These are phyloP conservation scores for Excoecaria agallocha DNA, from an alignment of 345 rosid species.

Conservation along the genomic window DNA sequence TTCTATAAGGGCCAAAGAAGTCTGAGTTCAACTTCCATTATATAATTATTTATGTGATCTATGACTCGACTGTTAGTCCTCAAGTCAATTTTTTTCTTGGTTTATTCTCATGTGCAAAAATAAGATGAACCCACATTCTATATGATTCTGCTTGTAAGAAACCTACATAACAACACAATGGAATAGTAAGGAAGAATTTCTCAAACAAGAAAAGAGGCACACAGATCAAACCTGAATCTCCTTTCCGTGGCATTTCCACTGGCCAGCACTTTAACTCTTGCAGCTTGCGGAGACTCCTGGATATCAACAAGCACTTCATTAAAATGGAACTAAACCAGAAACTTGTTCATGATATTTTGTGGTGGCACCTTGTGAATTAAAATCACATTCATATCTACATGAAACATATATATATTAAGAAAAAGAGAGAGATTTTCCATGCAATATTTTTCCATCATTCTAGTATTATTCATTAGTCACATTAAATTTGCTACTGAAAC, in stretches of 20 bases:
- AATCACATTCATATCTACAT: too few relatives aligned
- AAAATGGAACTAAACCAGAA: background rate
- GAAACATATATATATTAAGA: too few relatives aligned
- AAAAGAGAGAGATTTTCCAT: background rate
- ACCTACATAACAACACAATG: background rate
- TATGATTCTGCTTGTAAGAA: background rate
- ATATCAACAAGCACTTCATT: constrained; percentile 27
- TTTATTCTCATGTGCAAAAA: too few relatives aligned
- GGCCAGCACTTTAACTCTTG: constrained; percentile 92
- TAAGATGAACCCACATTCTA: background rate
- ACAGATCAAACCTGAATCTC: constrained; percentile 71
- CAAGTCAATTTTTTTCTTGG: too few relatives aligned
- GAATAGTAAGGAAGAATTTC: too few relatives aligned
- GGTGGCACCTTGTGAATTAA: background rate
- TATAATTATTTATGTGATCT: too few relatives aligned
- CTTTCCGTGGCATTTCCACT: constrained; percentile 95
- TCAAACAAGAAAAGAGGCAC: too few relatives aligned
- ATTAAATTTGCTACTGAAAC: background rate
- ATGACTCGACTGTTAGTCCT: too few relatives aligned
- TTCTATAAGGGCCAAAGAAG: too few relatives aligned
- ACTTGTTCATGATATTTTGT: background rate
- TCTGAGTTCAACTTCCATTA: too few relatives aligned
- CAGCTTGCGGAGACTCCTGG: constrained; percentile 98
- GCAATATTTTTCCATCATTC: background rate
- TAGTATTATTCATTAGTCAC: background rate